Evolutionary conservation across 108 stramenopile species (phyloP).

Genomic region (Chaetoceros muelleri): DNA sequence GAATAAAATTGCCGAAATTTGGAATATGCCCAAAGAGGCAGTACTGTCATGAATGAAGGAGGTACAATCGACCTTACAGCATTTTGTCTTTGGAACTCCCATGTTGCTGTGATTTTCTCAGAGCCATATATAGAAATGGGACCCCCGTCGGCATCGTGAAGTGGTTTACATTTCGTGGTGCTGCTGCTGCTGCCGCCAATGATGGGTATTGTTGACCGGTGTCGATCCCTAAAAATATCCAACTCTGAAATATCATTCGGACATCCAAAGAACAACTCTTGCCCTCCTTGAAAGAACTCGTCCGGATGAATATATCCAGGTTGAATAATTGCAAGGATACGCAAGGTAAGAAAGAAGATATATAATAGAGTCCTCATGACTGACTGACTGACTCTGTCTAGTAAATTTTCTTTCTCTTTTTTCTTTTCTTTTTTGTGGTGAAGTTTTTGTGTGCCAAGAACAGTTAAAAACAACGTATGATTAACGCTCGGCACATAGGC

Average conservation of each 20-base stretch:
- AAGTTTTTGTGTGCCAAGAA: too few species aligned
- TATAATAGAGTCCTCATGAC: neutral
- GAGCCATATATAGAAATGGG: neutral
- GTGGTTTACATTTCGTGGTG: too few species aligned
- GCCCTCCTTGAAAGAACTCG: constrained; percentile 80
- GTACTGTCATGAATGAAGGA: constrained; percentile 51
- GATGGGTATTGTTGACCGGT: too few species aligned
- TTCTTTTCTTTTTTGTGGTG: too few species aligned
- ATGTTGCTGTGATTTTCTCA: constrained; percentile 13
- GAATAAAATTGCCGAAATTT: constrained; percentile 3
- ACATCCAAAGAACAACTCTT: constrained; percentile 62
- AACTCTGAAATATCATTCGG: constrained; percentile 5
- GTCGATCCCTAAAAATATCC: too few species aligned
- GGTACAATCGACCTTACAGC: constrained; percentile 68
- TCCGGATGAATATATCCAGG: constrained; percentile 75
- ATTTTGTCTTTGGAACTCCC: constrained; percentile 67
- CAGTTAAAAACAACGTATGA: too few species aligned
- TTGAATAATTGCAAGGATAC: constrained; percentile 5
- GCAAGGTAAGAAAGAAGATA: neutral
- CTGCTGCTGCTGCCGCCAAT: too few species aligned
- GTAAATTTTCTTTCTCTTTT: too few species aligned
- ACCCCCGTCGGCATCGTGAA: neutral
- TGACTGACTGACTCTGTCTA: too few species aligned
- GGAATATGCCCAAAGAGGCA: constrained; percentile 41
- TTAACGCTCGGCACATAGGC: too few species aligned